Conservation (phyloP, 768 basidiomycete species). For the Pulveroboletus sp. region DNA sequence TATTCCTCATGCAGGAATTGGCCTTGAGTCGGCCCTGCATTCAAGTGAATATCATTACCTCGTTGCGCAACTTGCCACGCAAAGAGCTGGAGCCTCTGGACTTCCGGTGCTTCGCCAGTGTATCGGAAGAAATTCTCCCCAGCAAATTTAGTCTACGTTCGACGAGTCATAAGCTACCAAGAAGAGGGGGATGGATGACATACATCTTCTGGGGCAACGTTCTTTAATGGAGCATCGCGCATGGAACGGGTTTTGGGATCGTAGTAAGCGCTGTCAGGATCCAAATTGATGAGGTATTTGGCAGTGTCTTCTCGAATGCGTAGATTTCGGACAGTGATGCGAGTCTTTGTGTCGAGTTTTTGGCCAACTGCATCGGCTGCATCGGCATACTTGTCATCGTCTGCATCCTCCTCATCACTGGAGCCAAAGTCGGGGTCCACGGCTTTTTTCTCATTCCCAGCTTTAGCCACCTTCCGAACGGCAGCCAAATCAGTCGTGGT, state of each 20-base stretch:
- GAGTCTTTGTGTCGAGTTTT: conserved; percentile 95
- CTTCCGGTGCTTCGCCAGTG: conserved; percentile 89
- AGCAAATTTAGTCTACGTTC: conserved; percentile 72
- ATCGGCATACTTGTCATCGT: conserved; percentile 98
- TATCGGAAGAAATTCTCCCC: conserved; percentile 94
- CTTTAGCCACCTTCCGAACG: conserved; percentile 93
- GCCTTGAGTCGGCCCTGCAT: conserved; percentile 95
- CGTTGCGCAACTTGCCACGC: conserved; percentile 94
- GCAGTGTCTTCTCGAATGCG: conserved; percentile 99
- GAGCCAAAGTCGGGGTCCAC: conserved; percentile 92
- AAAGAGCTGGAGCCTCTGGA: conserved; percentile 90
- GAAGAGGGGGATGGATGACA: conserved; percentile 24
- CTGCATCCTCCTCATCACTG: conserved; percentile 91
- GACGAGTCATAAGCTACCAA: background rate
- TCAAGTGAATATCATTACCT: conserved; percentile 92
- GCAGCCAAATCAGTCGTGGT: conserved; percentile 88
- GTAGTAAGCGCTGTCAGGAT: conserved; percentile 94
- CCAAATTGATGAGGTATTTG: conserved; percentile 96
- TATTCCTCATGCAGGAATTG: conserved; percentile 89
- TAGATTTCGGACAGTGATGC: conserved; percentile 96
- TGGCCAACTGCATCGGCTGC: conserved; percentile 97
- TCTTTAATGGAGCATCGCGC: conserved; percentile 89
- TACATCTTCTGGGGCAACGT: conserved; percentile 83
- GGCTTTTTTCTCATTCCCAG: conserved; percentile 65
- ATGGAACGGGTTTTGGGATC: conserved; percentile 99